Evolutionary conservation across 1,139 yeast species (phyloP).

Genomic region (Pichia sp.): DNA sequence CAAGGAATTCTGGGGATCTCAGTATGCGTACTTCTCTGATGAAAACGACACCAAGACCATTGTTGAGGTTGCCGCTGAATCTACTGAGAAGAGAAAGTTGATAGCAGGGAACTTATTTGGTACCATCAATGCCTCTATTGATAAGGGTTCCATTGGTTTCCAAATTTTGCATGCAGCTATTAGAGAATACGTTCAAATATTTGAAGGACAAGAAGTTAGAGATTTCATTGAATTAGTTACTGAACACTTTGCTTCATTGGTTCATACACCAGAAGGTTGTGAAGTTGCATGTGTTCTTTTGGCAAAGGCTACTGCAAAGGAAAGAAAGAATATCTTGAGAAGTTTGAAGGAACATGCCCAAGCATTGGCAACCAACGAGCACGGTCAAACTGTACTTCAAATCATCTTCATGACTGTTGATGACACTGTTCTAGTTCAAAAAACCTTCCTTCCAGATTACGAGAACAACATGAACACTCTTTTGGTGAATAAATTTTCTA

Average conservation of each 20-base stretch:
- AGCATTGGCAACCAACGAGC: conserved; percentile 74
- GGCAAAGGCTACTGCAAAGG: conserved; percentile 85
- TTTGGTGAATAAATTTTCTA: conserved; percentile 65
- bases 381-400: conserved; percentile 76
- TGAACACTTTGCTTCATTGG: conserved; percentile 91
- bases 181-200: conserved; percentile 76
- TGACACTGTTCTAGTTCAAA: conserved; percentile 79
- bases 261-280: conserved; percentile 90
- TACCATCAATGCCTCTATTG: conserved; percentile 85
- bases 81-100: conserved; percentile 76
- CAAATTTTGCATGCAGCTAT: conserved; percentile 95
- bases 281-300: conserved; percentile 80
- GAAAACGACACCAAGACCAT: conserved; percentile 67
- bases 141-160: conserved; percentile 94
- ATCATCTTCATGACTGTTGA: conserved; percentile 83
- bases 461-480: conserved; percentile 53
- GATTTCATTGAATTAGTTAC: conserved; percentile 77
- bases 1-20: conserved; percentile 97
- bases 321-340: conserved; percentile 73
- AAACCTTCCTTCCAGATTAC: conserved; percentile 59
- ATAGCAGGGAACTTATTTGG: conserved; percentile 72
- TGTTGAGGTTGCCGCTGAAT: conserved; percentile 57
- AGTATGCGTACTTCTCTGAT: conserved; percentile 67
- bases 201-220: conserved; percentile 62
- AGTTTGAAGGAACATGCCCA: conserved; percentile 66